These are phyloP conservation scores for Mycena galopus DNA, from an alignment of 768 basidiomycete species.

Conservation along the genomic window DNA sequence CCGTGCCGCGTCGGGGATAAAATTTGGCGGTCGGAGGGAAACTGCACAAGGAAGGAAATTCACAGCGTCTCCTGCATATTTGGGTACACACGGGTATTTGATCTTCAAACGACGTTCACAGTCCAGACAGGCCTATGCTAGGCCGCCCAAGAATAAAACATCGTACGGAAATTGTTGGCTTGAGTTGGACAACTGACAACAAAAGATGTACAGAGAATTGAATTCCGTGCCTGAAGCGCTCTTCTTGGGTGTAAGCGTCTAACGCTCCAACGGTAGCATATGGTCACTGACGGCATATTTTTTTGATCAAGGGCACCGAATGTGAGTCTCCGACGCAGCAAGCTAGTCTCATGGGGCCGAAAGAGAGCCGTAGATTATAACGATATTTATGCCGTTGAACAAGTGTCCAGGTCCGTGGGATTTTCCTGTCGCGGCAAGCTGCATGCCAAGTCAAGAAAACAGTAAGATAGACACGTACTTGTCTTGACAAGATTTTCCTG, in stretches of 20 bases:
- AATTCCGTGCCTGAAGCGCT: background rate
- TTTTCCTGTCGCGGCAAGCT: background rate
- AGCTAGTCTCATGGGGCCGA: background rate
- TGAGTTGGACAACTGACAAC: background rate
- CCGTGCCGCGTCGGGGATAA: constrained; percentile 3
- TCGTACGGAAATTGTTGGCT: background rate
- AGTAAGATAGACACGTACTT: background rate
- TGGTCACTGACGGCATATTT: constrained; percentile 8
- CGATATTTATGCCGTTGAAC: background rate
- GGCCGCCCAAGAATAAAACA: background rate
- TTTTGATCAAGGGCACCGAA: background rate
- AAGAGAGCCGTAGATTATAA: background rate
- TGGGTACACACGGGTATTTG: constrained; percentile 1
- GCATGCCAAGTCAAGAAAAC: background rate
- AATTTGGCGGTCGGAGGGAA: constrained; percentile 12
- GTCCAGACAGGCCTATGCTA: background rate
- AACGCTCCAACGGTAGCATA: background rate
- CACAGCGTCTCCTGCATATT: constrained; percentile 30
- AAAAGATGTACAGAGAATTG: background rate
- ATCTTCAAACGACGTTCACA: constrained; percentile 1
- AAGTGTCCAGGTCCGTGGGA: background rate
- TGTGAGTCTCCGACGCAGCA: background rate
- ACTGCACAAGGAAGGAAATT: constrained; percentile 14
- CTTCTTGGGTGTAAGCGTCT: background rate
- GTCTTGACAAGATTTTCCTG: background rate